Evolutionary conservation across 768 basidiomycete genomes (phyloP).

Genomic region (Aureoboletus auriporus): DNA sequence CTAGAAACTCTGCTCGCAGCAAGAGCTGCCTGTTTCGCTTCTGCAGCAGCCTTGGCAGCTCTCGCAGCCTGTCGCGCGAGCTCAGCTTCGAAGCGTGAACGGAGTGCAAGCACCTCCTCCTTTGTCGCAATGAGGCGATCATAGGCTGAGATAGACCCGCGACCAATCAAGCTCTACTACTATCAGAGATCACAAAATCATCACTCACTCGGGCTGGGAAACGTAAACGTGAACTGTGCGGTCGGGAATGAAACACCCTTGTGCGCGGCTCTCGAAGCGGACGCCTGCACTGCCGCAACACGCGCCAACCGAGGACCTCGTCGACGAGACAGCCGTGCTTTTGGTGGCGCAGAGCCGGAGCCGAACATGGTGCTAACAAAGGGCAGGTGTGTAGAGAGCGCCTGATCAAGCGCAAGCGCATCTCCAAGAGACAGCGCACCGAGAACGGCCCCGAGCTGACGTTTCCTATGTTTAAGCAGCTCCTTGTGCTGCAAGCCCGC

Average conservation of each 20-base stretch:
- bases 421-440: constrained; percentile 65
- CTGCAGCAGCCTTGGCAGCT: constrained; percentile 42
- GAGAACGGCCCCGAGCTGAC: constrained; percentile 67
- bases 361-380: constrained; percentile 35
- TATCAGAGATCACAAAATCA: constrained; percentile 20
- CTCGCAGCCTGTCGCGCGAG: constrained; percentile 66
- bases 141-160: constrained; percentile 48
- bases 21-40: constrained; percentile 49
- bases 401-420: constrained; percentile 74
- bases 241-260: constrained; percentile 44
- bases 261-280: constrained; percentile 4
- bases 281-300: constrained; percentile 27
- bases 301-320: constrained; percentile 48
- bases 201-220: constrained; percentile 69
- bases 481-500: constrained; percentile 77
- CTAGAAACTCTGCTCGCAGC: constrained; percentile 33
- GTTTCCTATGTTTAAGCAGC: constrained; percentile 60
- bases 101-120: constrained; percentile 62
- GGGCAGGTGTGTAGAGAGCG: constrained; percentile 48
- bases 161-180: constrained; percentile 25
- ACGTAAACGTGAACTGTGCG: constrained; percentile 57
- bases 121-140: constrained; percentile 67
- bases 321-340: constrained; percentile 55
- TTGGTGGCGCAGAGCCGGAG: constrained; percentile 26
- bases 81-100: constrained; percentile 69